Conservation (phyloP, 495 filamentous ascomycete species). For the Alectoria sarmentosa region DNA sequence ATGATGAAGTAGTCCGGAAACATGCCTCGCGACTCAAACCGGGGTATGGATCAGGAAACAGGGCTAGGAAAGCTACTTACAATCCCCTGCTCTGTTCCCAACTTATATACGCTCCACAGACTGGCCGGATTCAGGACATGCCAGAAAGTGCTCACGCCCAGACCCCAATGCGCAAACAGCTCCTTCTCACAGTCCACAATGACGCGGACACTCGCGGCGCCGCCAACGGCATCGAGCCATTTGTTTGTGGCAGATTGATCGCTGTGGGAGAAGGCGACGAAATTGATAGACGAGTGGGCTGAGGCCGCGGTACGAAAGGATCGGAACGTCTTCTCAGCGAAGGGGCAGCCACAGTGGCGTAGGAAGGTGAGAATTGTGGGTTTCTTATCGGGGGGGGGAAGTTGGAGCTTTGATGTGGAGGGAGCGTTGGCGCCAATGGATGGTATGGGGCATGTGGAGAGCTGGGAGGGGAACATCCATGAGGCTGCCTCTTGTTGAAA, state of each 20-base stretch:
- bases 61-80: not conserved
- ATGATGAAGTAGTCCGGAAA: not conserved
- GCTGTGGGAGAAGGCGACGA: conserved; percentile 53
- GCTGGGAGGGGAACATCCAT: conserved; percentile 15
- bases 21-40: not conserved
- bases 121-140: conserved; percentile 42
- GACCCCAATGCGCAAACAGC: conserved; percentile 48
- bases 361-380: conserved; percentile 51
- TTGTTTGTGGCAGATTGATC: conserved; percentile 41
- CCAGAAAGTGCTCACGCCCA: conserved; percentile 45
- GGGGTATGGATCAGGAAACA: not conserved
- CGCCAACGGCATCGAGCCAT: conserved; percentile 48
- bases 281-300: conserved; percentile 42
- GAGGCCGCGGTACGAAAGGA: conserved; percentile 39
- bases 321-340: conserved; percentile 55
- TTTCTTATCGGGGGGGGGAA: conserved; percentile 37
- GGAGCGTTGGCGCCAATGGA: conserved; percentile 44
- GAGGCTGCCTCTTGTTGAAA: conserved; percentile 25
- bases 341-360: conserved; percentile 56
- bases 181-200: conserved; percentile 46
- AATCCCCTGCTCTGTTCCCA: conserved; percentile 48
- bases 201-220: conserved; percentile 45
- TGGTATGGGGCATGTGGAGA: conserved; percentile 13
- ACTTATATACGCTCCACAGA: conserved; percentile 40
- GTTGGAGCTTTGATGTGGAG: conserved; percentile 33